Conservation (phyloP, 805 yeast genomes). For the Jamesozyma hellenica region DNA sequence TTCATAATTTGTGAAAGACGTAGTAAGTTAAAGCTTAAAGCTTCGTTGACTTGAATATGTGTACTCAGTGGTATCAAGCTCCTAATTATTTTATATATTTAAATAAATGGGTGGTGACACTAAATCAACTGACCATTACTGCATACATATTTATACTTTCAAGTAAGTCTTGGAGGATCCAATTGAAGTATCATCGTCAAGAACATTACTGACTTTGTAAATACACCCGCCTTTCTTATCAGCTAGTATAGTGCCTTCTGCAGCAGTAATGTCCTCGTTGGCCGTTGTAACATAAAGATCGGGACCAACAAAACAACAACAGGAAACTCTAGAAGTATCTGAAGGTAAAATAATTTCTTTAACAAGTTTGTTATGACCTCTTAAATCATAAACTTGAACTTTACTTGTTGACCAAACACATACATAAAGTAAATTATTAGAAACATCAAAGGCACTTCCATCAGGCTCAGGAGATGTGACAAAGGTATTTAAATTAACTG, state of each 20-base stretch:
- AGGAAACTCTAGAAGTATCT: constrained; percentile 50
- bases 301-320: constrained; percentile 58
- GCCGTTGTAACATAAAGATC: constrained; percentile 65
- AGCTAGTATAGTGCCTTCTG: constrained; percentile 40
- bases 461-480: constrained; percentile 58
- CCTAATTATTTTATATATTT: background rate
- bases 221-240: constrained; percentile 59
- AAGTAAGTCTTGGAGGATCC: constrained; percentile 2
- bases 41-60: no score
- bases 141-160: background rate
- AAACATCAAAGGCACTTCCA: constrained; percentile 54
- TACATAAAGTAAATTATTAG: constrained; percentile 44
- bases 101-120: background rate
- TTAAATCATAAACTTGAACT: constrained; percentile 42
- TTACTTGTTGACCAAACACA: constrained; percentile 57
- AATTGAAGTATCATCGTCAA: background rate
- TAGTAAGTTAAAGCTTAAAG: no score
- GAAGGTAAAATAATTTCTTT: constrained; percentile 48
- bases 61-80: no score
- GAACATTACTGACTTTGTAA: constrained; percentile 30
- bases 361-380: constrained; percentile 37
- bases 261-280: constrained; percentile 27
- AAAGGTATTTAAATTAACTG: constrained; percentile 6
- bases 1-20: no score
- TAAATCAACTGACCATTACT: no score